Conservation (phyloP, 2,329 filamentous ascomycete genomes). For the Chaetothyriales sp. region DNA sequence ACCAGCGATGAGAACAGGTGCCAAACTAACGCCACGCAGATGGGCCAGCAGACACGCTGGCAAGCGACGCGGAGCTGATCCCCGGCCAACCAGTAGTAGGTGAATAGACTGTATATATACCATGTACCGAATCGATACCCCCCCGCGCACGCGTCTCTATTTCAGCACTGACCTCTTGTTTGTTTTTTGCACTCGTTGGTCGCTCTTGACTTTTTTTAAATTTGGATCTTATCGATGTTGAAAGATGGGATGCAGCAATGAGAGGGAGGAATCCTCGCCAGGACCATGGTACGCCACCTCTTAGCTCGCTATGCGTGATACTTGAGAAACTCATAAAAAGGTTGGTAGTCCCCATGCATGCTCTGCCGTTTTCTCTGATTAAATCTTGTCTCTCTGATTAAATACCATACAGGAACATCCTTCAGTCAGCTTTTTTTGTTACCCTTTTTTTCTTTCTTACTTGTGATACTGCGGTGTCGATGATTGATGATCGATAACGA, state of each 20-base stretch:
- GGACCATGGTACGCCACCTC: background rate
- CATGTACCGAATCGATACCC: background rate
- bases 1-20: background rate
- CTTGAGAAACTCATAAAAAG: constrained; percentile 22
- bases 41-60: constrained; percentile 40
- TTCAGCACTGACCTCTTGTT: too few relatives aligned
- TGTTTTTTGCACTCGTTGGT: background rate
- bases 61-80: constrained; percentile 35
- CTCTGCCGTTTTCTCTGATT: background rate
- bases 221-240: background rate
- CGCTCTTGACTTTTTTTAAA: background rate
- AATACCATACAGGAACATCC: background rate
- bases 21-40: constrained; percentile 25
- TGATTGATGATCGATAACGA: background rate
- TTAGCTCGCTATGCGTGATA: constrained; percentile 41
- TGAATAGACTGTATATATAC: background rate
- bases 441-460: background rate
- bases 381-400: background rate
- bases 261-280: background rate
- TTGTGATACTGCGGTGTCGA: background rate
- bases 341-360: background rate
- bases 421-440: background rate
- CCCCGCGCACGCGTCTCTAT: background rate
- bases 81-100: background rate
- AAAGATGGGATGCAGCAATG: background rate